Percentiles rank a stretch among this genome's conserved stretches.
phyloP scores from a whole-genome alignment of 202 grass and related monocot genomes.

The Schoenoplectus triqueter region DNA sequence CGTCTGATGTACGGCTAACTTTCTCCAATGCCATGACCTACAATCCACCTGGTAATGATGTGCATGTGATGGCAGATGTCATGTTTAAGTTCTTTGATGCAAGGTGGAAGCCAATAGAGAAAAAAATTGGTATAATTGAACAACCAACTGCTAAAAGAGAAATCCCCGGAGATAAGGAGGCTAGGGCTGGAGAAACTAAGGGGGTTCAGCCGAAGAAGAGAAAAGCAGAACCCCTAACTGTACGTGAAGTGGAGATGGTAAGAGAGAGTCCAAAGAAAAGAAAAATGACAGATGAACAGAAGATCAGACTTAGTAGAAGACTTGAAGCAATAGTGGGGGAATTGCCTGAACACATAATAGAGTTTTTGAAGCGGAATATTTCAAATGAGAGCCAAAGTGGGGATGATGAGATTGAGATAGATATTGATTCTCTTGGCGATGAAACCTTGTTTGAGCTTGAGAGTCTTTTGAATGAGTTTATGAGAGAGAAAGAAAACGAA shows the following conservation, averaged over 20 bases:
- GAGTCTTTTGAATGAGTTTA: constrained; percentile 79
- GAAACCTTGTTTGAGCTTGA: constrained; percentile 70
- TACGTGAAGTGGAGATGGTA: constrained; percentile 66
- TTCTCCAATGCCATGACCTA: constrained; percentile 87
- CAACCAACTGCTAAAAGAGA: constrained; percentile 42
- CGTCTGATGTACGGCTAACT: constrained; percentile 82
- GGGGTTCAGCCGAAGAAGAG: constrained; percentile 57
- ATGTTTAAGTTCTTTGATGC: constrained; percentile 76
- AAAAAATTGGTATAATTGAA: constrained; percentile 61
- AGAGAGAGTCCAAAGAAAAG: constrained; percentile 49
- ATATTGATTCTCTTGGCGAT: constrained; percentile 76
- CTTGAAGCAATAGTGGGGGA: constrained; percentile 64
- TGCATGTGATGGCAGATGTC: constrained; percentile 76
- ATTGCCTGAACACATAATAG: constrained; percentile 68
- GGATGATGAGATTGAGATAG: constrained; percentile 84
- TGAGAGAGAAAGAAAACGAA: constrained; percentile 47
- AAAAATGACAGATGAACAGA: constrained; percentile 69
- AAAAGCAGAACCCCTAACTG: constrained; percentile 47
- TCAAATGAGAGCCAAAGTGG: constrained; percentile 49
- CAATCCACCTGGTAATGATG: constrained; percentile 67
- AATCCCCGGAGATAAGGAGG: constrained; percentile 41
- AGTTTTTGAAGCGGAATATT: constrained; percentile 70
- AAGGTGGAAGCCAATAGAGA: constrained; percentile 86
- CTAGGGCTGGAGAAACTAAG: constrained; percentile 53
- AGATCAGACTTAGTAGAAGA: constrained; percentile 58